A percentile compares a stretch with the other conserved stretches of the same genome.
phyloP scores from a whole-genome alignment of 352 stramenopile genomes.

The Phytophthora hybrid region DNA sequence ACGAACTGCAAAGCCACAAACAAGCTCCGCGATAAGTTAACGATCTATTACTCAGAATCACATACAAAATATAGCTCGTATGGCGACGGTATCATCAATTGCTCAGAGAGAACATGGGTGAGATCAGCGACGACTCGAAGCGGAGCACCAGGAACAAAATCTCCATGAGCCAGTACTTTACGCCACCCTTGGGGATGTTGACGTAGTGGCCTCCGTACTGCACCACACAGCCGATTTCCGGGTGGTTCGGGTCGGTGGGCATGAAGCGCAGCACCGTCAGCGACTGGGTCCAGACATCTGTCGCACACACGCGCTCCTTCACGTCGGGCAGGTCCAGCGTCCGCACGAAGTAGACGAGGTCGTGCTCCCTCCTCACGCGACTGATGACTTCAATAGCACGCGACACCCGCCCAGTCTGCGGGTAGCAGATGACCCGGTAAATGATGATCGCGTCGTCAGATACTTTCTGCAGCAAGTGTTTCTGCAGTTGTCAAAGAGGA shows the following conservation, averaged over 20 bases:
- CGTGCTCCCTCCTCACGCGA: conserved; percentile 47
- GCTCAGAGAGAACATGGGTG: conserved; percentile 54
- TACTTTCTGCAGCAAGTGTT: conserved; percentile 57
- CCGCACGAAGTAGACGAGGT: conserved; percentile 58
- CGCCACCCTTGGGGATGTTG: conserved; percentile 47
- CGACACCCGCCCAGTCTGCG: conserved; percentile 46
- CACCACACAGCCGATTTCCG: conserved; percentile 47
- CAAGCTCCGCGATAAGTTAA: conserved; percentile 32
- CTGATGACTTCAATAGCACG: conserved; percentile 58
- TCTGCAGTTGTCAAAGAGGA: conserved; percentile 23
- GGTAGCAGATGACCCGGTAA: conserved; percentile 61
- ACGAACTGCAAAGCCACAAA: background rate
- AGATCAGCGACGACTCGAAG: conserved; percentile 60
- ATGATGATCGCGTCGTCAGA: conserved; percentile 59
- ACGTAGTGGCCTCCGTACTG: conserved; percentile 56
- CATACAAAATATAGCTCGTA: conserved; percentile 17
- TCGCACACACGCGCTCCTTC: conserved; percentile 42
- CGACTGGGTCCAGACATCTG: conserved; percentile 50
- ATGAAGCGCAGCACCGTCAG: conserved; percentile 59
- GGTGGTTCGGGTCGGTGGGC: conserved; percentile 39
- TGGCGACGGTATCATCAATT: conserved; percentile 20
- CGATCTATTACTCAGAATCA: conserved; percentile 31
- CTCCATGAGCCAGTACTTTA: conserved; percentile 70
- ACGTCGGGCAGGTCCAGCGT: conserved; percentile 52
- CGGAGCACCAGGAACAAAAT: conserved; percentile 63